Evolutionary conservation across 768 basidiomycete species (phyloP).

Genomic region (Rhodotorula sphaerocarpa): DNA sequence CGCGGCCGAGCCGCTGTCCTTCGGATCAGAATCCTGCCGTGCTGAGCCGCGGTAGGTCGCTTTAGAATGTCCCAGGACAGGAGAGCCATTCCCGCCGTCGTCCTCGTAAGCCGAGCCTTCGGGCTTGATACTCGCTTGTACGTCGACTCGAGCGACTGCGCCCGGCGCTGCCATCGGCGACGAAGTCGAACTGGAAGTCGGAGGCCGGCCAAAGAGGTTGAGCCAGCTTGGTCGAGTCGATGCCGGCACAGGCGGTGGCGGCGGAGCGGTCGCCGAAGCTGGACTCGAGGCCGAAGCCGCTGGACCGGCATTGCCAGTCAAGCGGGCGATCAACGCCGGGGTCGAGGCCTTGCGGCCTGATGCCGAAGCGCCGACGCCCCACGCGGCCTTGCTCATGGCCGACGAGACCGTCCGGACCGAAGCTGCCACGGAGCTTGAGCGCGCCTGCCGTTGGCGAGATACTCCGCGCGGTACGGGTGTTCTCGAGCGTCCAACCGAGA

Average conservation of each 20-base stretch:
- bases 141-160: conserved; percentile 26
- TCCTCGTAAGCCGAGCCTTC: background rate
- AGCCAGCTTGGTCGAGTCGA: conserved; percentile 18
- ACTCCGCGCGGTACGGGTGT: conserved; percentile 13
- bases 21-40: background rate
- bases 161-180: conserved; percentile 7
- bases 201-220: conserved; percentile 10
- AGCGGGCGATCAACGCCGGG: conserved; percentile 28
- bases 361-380: background rate
- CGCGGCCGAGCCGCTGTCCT: background rate
- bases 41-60: background rate
- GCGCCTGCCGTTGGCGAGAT: background rate
- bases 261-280: background rate
- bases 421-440: conserved; percentile 6
- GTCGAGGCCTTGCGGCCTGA: conserved; percentile 14
- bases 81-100: background rate
- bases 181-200: background rate
- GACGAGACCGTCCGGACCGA: conserved; percentile 14
- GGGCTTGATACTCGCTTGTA: conserved; percentile 11
- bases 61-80: background rate
- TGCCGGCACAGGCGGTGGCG: background rate
- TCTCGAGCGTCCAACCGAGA: conserved; percentile 4
- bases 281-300: background rate
- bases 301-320: background rate
- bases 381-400: background rate